Base-by-base conservation (phyloP, 176 grass and related monocot species). In the Rhynchospora tenuis region DNA sequence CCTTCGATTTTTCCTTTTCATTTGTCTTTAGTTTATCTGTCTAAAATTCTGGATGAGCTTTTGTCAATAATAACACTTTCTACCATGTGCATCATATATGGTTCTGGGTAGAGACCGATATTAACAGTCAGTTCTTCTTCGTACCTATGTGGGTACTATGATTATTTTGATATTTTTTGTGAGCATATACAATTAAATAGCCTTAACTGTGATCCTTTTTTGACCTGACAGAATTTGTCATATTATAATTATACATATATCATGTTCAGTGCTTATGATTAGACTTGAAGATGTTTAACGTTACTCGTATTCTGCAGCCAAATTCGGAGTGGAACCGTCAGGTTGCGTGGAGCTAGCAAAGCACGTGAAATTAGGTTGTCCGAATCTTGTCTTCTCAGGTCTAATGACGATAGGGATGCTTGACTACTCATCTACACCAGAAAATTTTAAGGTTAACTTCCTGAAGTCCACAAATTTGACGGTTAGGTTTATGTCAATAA, bases 351-450 rank as follows among this genome's bases (percentile, higher is more conserved):
- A 88, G 81, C 79, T 99, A 70, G 96, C 89, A 76, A 99, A 92
- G 62, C 93, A 95, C 86, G 93, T 99, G 69, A 99, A 99, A 89
- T 19, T 90, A 56, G 82, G 85, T 48, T 99, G 96, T 75, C 89
- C 88, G 9, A 99, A 99, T 83, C 96, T 99, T 31, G 86, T 95
- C 33, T 99, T 99, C 76, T 95, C 96, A 91, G 96, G 96, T 80
- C 68, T 95, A 76, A 98, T 98, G 96, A 98, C 96, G 51, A 95
- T 98, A n/a, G 96, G 96, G 64, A 98, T 98, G 96, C 91, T 95
- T 43, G 95, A 98, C 86, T 98, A 98, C 66, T 87, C 95, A 7
- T 98, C 92, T 10, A 98, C 92, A 86, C 96, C 96, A 17, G 89
- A 95, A 89, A 98, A 98, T 88, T 98, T 98, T 74, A 79, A 84